phyloP scores from a whole-genome alignment of 768 basidiomycete species.

The Xerocomellus chrysenteron region DNA sequence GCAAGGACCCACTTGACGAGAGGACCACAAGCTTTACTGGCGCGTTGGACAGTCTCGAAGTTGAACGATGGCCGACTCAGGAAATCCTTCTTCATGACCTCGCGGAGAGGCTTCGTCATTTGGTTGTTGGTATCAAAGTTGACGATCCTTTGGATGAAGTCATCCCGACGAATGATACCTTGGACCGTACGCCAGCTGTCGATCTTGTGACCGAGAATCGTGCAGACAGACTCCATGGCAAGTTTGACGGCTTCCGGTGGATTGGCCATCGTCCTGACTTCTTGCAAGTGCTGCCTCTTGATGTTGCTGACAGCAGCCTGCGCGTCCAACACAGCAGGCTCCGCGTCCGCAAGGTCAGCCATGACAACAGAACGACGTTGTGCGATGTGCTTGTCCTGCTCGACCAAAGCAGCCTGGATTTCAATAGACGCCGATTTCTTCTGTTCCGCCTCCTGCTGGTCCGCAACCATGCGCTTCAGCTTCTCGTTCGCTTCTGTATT shows the following conservation, averaged over 20 bases:
- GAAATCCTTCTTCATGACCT: constrained; percentile 91
- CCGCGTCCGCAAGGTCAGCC: constrained; percentile 95
- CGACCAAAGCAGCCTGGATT: constrained; percentile 89
- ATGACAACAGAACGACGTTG: constrained; percentile 87
- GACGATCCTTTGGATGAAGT: constrained; percentile 95
- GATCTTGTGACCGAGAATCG: constrained; percentile 92
- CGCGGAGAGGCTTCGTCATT: constrained; percentile 88
- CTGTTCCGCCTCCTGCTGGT: constrained; percentile 98
- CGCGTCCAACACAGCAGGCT: constrained; percentile 94
- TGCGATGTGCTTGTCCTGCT: constrained; percentile 87
- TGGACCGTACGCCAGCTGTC: constrained; percentile 97
- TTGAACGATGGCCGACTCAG: constrained; percentile 88
- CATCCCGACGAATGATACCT: constrained; percentile 91
- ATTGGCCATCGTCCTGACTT: constrained; percentile 97
- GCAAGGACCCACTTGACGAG: constrained; percentile 98
- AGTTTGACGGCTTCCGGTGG: constrained; percentile 97
- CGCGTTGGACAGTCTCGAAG: constrained; percentile 92
- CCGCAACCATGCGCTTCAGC: constrained; percentile 94
- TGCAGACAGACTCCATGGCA: constrained; percentile 98
- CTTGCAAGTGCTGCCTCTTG: constrained; percentile 91
- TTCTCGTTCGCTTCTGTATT: constrained; percentile 96
- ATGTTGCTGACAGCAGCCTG: constrained; percentile 97
- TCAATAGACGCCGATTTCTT: constrained; percentile 96
- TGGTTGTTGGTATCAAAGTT: constrained; percentile 90
- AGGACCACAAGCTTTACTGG: constrained; percentile 95